Conservation (phyloP, 1,139 yeast genomes). For the Debaryomyces subglobosus region DNA sequence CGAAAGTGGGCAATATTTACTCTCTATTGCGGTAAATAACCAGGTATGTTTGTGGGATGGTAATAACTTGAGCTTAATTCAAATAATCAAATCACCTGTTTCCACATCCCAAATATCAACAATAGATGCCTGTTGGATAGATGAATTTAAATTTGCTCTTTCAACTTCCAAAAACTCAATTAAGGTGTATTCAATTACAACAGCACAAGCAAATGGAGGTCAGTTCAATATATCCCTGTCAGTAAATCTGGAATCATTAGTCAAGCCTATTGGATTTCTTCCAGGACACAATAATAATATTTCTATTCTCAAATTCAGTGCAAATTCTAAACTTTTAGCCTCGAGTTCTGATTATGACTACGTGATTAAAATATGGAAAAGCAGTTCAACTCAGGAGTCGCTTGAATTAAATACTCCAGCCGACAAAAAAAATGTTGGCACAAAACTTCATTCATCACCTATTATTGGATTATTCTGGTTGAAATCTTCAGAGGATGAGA, state of each 20-base stretch:
- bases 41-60: constrained; percentile 46
- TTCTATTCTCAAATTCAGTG: constrained; percentile 58
- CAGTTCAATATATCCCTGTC: neutral
- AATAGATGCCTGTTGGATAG: constrained; percentile 70
- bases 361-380: constrained; percentile 72
- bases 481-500: constrained; percentile 20
- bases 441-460: constrained; percentile 54
- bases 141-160: constrained; percentile 67
- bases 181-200: constrained; percentile 54
- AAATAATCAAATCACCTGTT: constrained; percentile 26
- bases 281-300: constrained; percentile 71
- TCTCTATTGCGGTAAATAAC: constrained; percentile 35
- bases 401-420: constrained; percentile 28
- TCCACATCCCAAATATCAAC: constrained; percentile 12
- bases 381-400: constrained; percentile 54
- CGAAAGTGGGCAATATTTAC: constrained; percentile 36
- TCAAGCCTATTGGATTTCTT: constrained; percentile 59
- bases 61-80: constrained; percentile 32
- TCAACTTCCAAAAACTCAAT: constrained; percentile 62
- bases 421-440: constrained; percentile 12
- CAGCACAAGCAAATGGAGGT: neutral
- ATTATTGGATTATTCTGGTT: constrained; percentile 61
- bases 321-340: constrained; percentile 55
- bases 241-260: constrained; percentile 27
- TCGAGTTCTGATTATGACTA: constrained; percentile 76